These are phyloP conservation scores for Pterocarpus macrocarpus DNA, from an alignment of 306 rosid genomes.

Conservation along the genomic window DNA sequence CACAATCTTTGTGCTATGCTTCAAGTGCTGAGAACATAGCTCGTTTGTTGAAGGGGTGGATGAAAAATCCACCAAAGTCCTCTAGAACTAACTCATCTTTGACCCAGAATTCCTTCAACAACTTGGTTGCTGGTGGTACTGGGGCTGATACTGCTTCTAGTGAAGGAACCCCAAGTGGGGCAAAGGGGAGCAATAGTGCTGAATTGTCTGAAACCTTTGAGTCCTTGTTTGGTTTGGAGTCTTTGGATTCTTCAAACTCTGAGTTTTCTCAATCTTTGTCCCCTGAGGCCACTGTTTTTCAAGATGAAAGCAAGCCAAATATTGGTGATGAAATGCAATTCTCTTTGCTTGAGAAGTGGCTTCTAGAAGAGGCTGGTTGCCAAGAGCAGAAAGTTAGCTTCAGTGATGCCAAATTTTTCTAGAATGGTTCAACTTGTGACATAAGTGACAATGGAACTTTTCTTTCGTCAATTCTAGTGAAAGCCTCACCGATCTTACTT, in stretches of 20 bases:
- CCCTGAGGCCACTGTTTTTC: conserved; percentile 63
- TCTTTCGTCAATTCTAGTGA: conserved; percentile 25
- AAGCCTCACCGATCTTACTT: conserved; percentile 23
- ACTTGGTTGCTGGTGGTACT: conserved; percentile 9
- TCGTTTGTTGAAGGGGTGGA: conserved; percentile 74
- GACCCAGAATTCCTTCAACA: conserved; percentile 52
- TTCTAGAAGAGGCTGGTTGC: conserved; percentile 68
- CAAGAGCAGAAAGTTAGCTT: conserved; percentile 54
- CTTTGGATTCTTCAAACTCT: conserved; percentile 68
- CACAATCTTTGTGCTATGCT: conserved; percentile 63
- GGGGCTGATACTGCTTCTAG: conserved; percentile 66
- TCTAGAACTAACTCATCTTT: conserved; percentile 47
- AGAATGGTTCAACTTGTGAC: conserved; percentile 17
- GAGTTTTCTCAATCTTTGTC: conserved; percentile 71
- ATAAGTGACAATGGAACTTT: conserved; percentile 27
- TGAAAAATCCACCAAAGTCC: conserved; percentile 65
- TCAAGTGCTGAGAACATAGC: conserved; percentile 83
- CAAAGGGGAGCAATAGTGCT: conserved; percentile 14
- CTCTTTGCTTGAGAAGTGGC: conserved; percentile 87
- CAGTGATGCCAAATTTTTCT: conserved; percentile 50
- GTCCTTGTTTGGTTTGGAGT: conserved; percentile 69
- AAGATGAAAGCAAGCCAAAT: conserved; percentile 65
- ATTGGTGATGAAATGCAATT: conserved; percentile 56
- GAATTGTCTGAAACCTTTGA: conserved; percentile 60
- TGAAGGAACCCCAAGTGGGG: conserved; percentile 49